These are phyloP conservation scores for Moesziomyces antarcticus DNA, from an alignment of 1,284 basidiomycete genomes.

Conservation along the genomic window DNA sequence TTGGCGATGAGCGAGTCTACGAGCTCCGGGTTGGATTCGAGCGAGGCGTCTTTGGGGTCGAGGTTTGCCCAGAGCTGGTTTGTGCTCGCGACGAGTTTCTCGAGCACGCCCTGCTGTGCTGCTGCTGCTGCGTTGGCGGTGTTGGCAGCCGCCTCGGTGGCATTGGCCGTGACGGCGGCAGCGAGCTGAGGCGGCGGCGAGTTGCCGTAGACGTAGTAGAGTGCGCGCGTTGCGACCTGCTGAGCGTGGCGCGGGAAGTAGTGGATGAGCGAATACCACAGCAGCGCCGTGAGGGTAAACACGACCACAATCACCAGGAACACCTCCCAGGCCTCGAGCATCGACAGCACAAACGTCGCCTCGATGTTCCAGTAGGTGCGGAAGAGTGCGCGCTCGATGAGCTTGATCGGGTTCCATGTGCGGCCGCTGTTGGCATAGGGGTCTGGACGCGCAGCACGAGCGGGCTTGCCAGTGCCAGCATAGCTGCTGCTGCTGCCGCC, in stretches of 20 bases:
- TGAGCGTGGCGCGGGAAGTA: slow-evolving; percentile 43
- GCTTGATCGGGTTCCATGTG: slow-evolving; percentile 43
- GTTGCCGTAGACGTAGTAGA: slow-evolving; percentile 50
- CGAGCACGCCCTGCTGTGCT: slow-evolving; percentile 20
- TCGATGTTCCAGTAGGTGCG: slow-evolving; percentile 40
- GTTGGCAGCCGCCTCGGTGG: not conserved
- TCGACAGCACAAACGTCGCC: slow-evolving; percentile 40
- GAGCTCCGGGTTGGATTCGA: slow-evolving; percentile 19
- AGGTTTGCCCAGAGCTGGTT: slow-evolving; percentile 30
- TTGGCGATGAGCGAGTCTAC: slow-evolving; percentile 33
- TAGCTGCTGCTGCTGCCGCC: not conserved
- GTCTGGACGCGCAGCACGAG: no score
- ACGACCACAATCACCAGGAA: slow-evolving; percentile 42
- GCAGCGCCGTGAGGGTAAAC: slow-evolving; percentile 18
- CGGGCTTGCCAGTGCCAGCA: no score
- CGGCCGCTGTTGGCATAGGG: slow-evolving; percentile 3
- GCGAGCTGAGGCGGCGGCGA: slow-evolving; percentile 28
- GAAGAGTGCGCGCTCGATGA: slow-evolving; percentile 47
- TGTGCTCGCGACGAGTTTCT: slow-evolving; percentile 21
- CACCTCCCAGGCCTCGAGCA: slow-evolving; percentile 51
- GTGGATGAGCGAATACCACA: slow-evolving; percentile 38
- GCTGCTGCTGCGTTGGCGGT: slow-evolving; percentile 5
- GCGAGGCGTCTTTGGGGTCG: slow-evolving; percentile 7
- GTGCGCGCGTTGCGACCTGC: slow-evolving; percentile 25
- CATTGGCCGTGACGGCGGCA: slow-evolving; percentile 9